phyloP scores from a whole-genome alignment of 441 rosid species.

The Pelargonium citronellum region DNA sequence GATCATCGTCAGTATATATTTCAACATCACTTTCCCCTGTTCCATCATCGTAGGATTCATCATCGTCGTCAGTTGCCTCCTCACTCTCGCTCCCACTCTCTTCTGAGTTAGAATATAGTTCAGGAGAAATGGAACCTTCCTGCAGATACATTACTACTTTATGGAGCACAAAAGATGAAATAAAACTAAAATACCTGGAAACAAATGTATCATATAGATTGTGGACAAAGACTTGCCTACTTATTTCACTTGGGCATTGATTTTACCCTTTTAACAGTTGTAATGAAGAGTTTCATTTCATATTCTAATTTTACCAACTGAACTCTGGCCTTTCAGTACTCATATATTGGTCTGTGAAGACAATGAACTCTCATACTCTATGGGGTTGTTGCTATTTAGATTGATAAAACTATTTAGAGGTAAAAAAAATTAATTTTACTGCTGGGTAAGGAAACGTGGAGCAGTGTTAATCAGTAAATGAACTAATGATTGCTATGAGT shows the following conservation, averaged over 20 bases:
- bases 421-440: background rate
- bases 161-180: conserved; percentile 24
- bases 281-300: background rate
- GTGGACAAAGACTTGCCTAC: background rate
- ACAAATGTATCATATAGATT: background rate
- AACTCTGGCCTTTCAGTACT: conserved; percentile 3
- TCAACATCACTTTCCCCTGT: conserved; percentile 27
- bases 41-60: conserved; percentile 67
- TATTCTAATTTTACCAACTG: background rate
- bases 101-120: conserved; percentile 72
- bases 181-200: background rate
- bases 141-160: conserved; percentile 36
- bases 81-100: conserved; percentile 79
- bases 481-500: background rate
- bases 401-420: background rate
- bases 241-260: background rate
- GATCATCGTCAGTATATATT: conserved; percentile 45
- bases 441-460: background rate
- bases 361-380: conserved; percentile 2
- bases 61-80: conserved; percentile 81
- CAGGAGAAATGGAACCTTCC: conserved; percentile 74
- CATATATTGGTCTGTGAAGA: background rate
- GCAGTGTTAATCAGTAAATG: background rate
- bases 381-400: conserved; percentile 3
- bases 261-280: background rate